These are phyloP conservation scores for Meyerozyma carpophila DNA, from an alignment of 1,139 yeast genomes.

Conservation along the genomic window DNA sequence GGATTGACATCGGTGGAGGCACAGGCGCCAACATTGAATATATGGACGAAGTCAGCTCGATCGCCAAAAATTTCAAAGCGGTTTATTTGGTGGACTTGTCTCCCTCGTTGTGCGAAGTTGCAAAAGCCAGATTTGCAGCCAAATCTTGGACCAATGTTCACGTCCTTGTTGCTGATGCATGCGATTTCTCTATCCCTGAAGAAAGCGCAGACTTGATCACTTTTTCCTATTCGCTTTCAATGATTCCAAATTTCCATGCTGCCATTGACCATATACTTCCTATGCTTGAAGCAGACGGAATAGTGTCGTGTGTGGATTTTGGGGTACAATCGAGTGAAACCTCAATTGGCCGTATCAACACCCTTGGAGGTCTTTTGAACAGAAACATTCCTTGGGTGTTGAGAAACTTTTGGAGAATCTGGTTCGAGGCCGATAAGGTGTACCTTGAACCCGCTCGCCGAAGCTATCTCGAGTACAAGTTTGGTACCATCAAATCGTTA, in stretches of 20 bases:
- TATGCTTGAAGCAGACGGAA: conserved; percentile 49
- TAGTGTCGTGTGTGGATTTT: conserved; percentile 70
- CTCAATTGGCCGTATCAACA: conserved; percentile 64
- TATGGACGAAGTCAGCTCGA: conserved; percentile 55
- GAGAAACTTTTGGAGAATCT: conserved; percentile 77
- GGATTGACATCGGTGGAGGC: conserved; percentile 87
- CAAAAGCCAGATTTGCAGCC: conserved; percentile 48
- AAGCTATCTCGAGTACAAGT: conserved; percentile 74
- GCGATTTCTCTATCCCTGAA: conserved; percentile 52
- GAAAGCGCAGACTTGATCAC: conserved; percentile 57
- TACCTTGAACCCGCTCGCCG: conserved; percentile 76
- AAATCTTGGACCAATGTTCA: conserved; percentile 55
- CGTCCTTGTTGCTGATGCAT: conserved; percentile 71
- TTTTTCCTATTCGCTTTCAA: conserved; percentile 72
- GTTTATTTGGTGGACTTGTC: conserved; percentile 72
- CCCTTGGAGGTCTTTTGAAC: conserved; percentile 66
- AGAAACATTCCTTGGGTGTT: conserved; percentile 74
- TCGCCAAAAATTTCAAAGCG: conserved; percentile 51
- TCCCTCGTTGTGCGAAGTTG: conserved; percentile 71
- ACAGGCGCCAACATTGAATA: conserved; percentile 78
- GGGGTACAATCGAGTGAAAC: conserved; percentile 69
- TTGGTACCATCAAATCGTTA: conserved; percentile 72
- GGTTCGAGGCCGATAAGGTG: conserved; percentile 85
- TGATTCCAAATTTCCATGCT: conserved; percentile 80
- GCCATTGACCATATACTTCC: conserved; percentile 66